phyloP scores from a whole-genome alignment of 768 basidiomycete genomes.

The Auriscalpium vulgare region DNA sequence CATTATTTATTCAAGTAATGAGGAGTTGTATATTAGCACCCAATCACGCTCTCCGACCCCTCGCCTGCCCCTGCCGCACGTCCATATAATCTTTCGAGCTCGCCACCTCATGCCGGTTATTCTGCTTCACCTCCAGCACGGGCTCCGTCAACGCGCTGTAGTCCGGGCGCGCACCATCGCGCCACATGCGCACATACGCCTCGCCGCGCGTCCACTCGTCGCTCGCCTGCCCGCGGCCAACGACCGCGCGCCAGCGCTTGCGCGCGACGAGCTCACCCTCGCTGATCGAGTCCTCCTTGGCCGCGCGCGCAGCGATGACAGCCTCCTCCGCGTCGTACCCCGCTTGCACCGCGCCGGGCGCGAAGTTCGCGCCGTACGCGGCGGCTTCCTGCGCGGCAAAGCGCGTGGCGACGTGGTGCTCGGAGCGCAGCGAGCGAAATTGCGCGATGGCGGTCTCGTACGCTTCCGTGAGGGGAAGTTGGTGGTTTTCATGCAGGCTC shows the following conservation, averaged over 20 bases:
- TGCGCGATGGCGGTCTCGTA: slow-evolving; percentile 76
- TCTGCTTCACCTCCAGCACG: not conserved
- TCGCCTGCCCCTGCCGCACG: not conserved
- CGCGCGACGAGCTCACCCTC: slow-evolving; percentile 51
- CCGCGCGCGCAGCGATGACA: slow-evolving; percentile 48
- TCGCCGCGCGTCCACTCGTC: slow-evolving; percentile 65
- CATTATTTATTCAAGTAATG: no score
- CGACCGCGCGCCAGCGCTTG: slow-evolving; percentile 66
- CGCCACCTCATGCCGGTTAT: not conserved
- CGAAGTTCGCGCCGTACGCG: slow-evolving; percentile 60
- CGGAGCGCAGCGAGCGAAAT: slow-evolving; percentile 82
- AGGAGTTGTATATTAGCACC: no score
- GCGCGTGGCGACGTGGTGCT: slow-evolving; percentile 67
- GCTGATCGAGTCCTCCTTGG: slow-evolving; percentile 49
- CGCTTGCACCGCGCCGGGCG: slow-evolving; percentile 49
- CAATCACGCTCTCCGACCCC: no score
- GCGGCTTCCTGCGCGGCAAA: slow-evolving; percentile 80
- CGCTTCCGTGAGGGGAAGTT: slow-evolving; percentile 61
- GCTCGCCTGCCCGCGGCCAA: slow-evolving; percentile 17
- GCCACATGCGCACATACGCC: slow-evolving; percentile 67
- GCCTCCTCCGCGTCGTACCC: slow-evolving; percentile 56
- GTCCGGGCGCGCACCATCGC: slow-evolving; percentile 56
- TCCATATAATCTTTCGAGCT: not conserved
- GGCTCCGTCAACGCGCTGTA: slow-evolving; percentile 48
- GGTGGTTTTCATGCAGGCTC: slow-evolving; percentile 64